Base-by-base conservation (phyloP, 2,329 filamentous ascomycete species). In the Spiromastix sp. region DNA sequence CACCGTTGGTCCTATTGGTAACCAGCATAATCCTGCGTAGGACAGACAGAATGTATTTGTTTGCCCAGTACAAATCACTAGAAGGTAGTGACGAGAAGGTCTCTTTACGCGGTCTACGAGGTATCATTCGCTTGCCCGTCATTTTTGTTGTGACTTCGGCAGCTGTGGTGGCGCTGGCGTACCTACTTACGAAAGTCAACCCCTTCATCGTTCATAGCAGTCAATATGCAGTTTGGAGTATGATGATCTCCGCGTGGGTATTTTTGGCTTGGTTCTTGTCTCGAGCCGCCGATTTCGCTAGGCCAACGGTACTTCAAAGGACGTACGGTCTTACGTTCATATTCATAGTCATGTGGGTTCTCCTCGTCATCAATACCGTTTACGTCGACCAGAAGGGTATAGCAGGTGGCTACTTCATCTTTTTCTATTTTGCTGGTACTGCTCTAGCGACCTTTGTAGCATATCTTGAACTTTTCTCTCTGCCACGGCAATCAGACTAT, bases 201-300 rank as follows among this genome's bases (percentile, higher is more conserved):
- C 86, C 89, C 1, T 73, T 85, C 48, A 85, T 96, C 48, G 67
- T 91, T n/a, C 91, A 95, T 62, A 87, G 85, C 60, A 93, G 82
- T 48, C 72, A 79, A 31, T 96, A 91, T 55, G 71, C 83, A 4
- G 81, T 95, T 51, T 93, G 86, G 85, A 75, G 77, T 18, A 93
- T 93, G 79, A 82, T 86, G 64, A 52, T 89, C 0, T 82, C 82
- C 1, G 68, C 85, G 1, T 94, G 86, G 68, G 77, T 91, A 50
- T 78, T 81, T 40, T 57, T 79, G 13, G 79, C 85, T 30, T 96
- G 89, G 89, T 79, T 85, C 43, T 68, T 93, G 22, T 77, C 85
- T 48, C 74, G 80, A 12, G 79, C 83, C 2, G 82, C 85, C 11
- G 81, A 86, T 50, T 81, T 79, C 42, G 74, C 81, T 31, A 74